A percentile compares a stretch with the other conserved stretches of the same genome.
These are phyloP conservation scores for Calonectria fujianensis DNA, from an alignment of 2,329 filamentous ascomycete genomes.

Conservation along the genomic window DNA sequence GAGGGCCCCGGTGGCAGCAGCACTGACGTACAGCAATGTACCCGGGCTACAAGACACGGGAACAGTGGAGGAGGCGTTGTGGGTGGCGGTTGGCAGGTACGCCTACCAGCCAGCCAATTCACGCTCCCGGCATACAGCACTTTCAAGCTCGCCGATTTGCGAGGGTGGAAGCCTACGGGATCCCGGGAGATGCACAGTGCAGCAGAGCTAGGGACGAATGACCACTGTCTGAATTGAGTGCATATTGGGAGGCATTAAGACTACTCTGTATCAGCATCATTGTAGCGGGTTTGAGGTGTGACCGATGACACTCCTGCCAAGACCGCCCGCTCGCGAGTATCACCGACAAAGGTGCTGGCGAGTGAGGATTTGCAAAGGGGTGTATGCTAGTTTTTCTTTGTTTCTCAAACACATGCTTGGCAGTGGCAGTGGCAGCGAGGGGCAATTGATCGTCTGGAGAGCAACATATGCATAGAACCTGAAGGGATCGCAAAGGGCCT, in stretches of 20 bases:
- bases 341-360: conserved; percentile 37
- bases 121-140: conserved; percentile 13
- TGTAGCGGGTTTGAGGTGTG: conserved; percentile 34
- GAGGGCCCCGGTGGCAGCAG: conserved; percentile 52
- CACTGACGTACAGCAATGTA: conserved; percentile 54
- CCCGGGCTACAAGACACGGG: conserved; percentile 48
- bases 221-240: conserved; percentile 29
- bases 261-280: conserved; percentile 36
- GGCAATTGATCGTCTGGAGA: conserved; percentile 27
- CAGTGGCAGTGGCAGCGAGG: conserved; percentile 21
- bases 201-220: conserved; percentile 36
- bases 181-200: conserved; percentile 52
- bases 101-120: conserved; percentile 28
- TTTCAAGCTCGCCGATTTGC: conserved; percentile 44
- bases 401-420: conserved; percentile 38
- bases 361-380: conserved; percentile 33
- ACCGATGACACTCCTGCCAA: conserved; percentile 32
- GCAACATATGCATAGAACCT: not conserved
- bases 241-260: conserved; percentile 36
- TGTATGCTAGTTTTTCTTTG: conserved; percentile 44
- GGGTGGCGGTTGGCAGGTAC: conserved; percentile 31
- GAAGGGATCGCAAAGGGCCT: conserved; percentile 20
- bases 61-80: conserved; percentile 40
- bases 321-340: conserved; percentile 45
- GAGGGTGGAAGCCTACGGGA: conserved; percentile 46